A percentile compares a stretch with the other conserved stretches of the same genome.
These are phyloP conservation scores for Phaffomyces thermotolerans DNA, from an alignment of 805 yeast species.

Conservation along the genomic window DNA sequence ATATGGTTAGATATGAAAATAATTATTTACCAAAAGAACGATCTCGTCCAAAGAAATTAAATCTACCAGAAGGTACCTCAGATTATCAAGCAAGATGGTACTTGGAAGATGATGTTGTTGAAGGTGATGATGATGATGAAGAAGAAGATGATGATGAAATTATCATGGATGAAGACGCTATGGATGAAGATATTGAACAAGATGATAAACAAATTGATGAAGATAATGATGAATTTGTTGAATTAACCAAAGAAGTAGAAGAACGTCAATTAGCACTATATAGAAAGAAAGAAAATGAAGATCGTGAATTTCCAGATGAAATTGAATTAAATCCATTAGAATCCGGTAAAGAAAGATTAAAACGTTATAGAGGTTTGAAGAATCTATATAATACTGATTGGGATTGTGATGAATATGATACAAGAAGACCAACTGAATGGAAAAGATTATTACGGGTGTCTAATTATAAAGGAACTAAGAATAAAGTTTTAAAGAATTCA, in stretches of 20 bases:
- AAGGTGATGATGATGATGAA: conserved; percentile 21
- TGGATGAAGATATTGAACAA: conserved; percentile 23
- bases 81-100: conserved; percentile 79
- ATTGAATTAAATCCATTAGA: conserved; percentile 73
- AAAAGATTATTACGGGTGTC: conserved; percentile 62
- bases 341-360: conserved; percentile 66
- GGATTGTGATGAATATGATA: conserved; percentile 82
- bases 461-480: conserved; percentile 70
- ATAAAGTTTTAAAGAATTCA: conserved; percentile 57
- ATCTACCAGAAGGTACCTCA: conserved; percentile 68
- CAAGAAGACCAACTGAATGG: conserved; percentile 74
- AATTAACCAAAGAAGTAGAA: conserved; percentile 76
- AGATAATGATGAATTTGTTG: conserved; percentile 49
- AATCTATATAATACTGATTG: conserved; percentile 74
- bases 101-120: conserved; percentile 43
- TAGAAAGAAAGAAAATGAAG: conserved; percentile 69
- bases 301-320: conserved; percentile 93
- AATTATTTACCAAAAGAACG: conserved; percentile 31
- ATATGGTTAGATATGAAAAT: conserved; percentile 31
- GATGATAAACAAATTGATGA: conserved; percentile 23
- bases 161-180: conserved; percentile 24
- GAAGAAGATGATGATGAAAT: conserved; percentile 24
- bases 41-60: conserved; percentile 27
- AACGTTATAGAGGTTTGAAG: conserved; percentile 81
- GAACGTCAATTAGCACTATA: conserved; percentile 64